Evolutionary conservation across 2,329 filamentous ascomycete species (phyloP).

Genomic region (Colletotrichum sp.): DNA sequence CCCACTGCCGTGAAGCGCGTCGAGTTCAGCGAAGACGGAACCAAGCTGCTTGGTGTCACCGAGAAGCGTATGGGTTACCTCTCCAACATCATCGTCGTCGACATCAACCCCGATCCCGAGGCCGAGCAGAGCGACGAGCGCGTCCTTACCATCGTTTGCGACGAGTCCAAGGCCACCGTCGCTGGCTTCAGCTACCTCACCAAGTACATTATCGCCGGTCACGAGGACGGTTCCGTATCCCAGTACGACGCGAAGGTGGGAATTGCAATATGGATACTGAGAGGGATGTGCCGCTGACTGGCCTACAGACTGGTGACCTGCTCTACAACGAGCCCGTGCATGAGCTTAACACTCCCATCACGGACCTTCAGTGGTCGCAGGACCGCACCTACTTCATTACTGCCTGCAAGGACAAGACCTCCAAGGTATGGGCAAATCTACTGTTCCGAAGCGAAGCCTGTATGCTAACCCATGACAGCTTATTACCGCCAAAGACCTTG

Average conservation of each 20-base stretch:
- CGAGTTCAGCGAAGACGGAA: conserved; percentile 95
- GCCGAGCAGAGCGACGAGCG: conserved; percentile 87
- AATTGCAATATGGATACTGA: neutral
- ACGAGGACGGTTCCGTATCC: conserved; percentile 94
- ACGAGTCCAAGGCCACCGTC: conserved; percentile 96
- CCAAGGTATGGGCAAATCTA: conserved; percentile 64
- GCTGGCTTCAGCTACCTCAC: conserved; percentile 94
- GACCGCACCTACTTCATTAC: conserved; percentile 99
- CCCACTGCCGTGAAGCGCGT: conserved; percentile 96
- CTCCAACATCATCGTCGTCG: conserved; percentile 90
- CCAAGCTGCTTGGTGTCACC: conserved; percentile 88
- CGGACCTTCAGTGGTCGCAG: conserved; percentile 91
- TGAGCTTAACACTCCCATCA: conserved; percentile 82
- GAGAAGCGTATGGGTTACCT: conserved; percentile 98
- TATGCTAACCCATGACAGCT: conserved; percentile 55
- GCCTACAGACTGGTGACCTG: conserved; percentile 73
- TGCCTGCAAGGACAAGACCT: conserved; percentile 95
- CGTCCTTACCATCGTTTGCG: conserved; percentile 85
- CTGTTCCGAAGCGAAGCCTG: neutral
- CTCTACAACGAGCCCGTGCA: conserved; percentile 83
- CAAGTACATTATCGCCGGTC: conserved; percentile 96
- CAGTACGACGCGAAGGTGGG: conserved; percentile 87
- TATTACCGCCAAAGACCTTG: conserved; percentile 83
- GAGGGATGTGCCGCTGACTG: conserved; percentile 10
- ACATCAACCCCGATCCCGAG: conserved; percentile 83